Base-by-base conservation (phyloP, 257 asterid species). In the Solanum gracilifrons region DNA sequence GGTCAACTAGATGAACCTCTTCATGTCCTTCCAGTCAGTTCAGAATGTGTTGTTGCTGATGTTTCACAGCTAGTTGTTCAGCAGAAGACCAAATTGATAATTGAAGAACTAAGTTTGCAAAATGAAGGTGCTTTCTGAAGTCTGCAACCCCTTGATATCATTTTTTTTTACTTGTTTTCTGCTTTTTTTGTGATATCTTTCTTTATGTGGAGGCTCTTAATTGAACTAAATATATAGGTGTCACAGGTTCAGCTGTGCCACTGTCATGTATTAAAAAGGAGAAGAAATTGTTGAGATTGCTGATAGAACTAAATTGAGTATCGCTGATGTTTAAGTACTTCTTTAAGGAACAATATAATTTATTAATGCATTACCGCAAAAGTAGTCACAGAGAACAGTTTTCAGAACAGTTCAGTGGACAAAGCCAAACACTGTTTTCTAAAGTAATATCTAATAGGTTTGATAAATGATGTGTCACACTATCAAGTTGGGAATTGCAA, bases 71-170 rank as follows among this genome's bases (percentile, higher is more conserved):
- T 36, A 87, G 80, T 86, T 83, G 82, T 87, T 86, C 89, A 55
- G 87, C 89, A 88, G 21, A 62, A 83, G 33, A 69, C 84, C 46
- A 87, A 75, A 66, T 82, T 68, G 85, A 51, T 86, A 83, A 80
- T 80, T 29, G 88, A 88, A 77, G 87, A 90, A 74, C 90, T 31
- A 76, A 90, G 82, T 73, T 60, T 86, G 82, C 82, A 85, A 87
- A 29, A 41, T 87, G 92, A 87, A 92, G 98, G 96, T 94, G 88
- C 88, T 75, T 87, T 89, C 66, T 87, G 76, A 31, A 74, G 62
- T 79, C 74, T 73, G 85, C 87, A 23, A 85, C 37, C 58, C 37
- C 39, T 80, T 18, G 41, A 46, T 64, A 46, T 13, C 39, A 80
- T 80, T 25, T 62, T 16, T 39, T 15, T 46, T 29, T 18, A 2